Conservation (phyloP, 805 yeast species). For the Zygotorulaspora danielsina region DNA sequence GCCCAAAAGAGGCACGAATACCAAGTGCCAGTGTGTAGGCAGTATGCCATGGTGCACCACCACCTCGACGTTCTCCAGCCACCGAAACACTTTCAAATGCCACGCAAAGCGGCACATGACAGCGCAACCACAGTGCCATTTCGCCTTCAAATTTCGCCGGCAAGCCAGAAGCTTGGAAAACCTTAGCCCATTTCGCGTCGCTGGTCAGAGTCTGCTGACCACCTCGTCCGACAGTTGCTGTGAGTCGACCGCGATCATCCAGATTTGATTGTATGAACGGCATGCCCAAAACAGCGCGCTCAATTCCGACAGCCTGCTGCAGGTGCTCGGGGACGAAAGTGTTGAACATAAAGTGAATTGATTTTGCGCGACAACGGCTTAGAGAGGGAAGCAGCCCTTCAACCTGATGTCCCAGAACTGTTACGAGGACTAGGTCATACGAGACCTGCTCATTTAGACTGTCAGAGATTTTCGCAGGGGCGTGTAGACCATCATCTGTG, state of each 20-base stretch:
- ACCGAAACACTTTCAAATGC: conserved; percentile 1
- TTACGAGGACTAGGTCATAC: conserved; percentile 1
- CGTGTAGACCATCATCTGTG: background rate
- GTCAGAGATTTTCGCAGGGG: background rate
- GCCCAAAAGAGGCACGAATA: background rate
- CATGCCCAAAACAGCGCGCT: conserved; percentile 1
- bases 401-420: conserved; percentile 1
- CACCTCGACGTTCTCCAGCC: conserved; percentile 1
- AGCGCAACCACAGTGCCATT: conserved; percentile 1
- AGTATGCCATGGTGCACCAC: background rate
- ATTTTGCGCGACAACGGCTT: background rate
- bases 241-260: background rate
- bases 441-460: background rate
- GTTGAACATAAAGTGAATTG: background rate
- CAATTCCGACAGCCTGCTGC: background rate
- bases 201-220: conserved; percentile 2
- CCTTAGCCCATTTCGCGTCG: background rate
- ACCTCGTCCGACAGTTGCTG: background rate
- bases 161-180: background rate
- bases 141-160: background rate
- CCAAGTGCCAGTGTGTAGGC: conserved; percentile 2
- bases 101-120: conserved; percentile 1
- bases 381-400: background rate
- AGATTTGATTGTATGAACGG: background rate
- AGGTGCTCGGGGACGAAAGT: background rate